Evolutionary conservation across 768 basidiomycete genomes (phyloP).

Genomic region (Tylopilus intermedius): DNA sequence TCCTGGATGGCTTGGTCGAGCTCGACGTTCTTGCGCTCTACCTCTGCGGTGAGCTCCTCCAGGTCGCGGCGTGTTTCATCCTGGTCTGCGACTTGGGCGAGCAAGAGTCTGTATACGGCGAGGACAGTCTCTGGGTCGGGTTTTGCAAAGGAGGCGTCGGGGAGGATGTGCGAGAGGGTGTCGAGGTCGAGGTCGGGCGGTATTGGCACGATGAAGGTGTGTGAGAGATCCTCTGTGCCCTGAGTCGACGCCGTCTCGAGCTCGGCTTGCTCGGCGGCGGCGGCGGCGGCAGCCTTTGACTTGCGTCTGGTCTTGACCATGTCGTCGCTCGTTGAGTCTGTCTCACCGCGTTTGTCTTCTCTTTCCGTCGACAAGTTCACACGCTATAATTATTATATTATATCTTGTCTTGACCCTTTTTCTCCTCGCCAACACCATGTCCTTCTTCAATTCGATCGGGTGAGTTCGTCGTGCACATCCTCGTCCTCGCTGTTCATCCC

Average conservation of each 20-base stretch:
- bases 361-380: neutral
- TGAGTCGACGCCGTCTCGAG: constrained; percentile 32
- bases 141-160: constrained; percentile 51
- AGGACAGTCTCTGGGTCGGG: constrained; percentile 58
- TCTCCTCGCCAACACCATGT: constrained; percentile 41
- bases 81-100: constrained; percentile 51
- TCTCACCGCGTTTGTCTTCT: neutral
- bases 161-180: constrained; percentile 53
- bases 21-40: constrained; percentile 73
- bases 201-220: constrained; percentile 37
- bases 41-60: constrained; percentile 65
- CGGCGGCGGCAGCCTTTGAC: constrained; percentile 48
- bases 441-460: constrained; percentile 82
- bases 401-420: too few relatives aligned
- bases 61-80: constrained; percentile 57
- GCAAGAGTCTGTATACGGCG: constrained; percentile 56
- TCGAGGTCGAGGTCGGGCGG: constrained; percentile 68
- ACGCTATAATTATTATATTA: neutral
- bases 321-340: neutral
- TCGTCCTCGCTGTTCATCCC: constrained; percentile 7
- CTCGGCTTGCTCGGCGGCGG: constrained; percentile 23
- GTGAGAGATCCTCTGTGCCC: constrained; percentile 33
- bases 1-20: constrained; percentile 82
- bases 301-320: constrained; percentile 55
- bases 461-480: constrained; percentile 31